phyloP scores from a whole-genome alignment of 2,329 filamentous ascomycete species.

The Penicillium polonicum region DNA sequence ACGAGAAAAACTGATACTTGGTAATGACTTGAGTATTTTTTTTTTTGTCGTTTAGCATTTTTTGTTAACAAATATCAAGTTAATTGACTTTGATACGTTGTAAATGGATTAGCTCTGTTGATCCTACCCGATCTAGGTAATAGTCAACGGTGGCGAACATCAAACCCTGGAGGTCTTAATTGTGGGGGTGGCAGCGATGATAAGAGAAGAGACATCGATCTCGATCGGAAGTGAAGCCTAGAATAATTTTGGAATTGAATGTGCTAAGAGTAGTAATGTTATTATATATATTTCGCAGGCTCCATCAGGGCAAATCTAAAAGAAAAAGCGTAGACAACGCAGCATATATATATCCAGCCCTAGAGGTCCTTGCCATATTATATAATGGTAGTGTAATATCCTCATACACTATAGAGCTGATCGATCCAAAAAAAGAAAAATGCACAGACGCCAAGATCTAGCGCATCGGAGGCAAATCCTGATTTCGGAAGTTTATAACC shows the following conservation, averaged over 20 bases:
- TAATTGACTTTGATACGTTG: neutral
- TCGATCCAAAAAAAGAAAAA: neutral
- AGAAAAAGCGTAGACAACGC: too few species aligned
- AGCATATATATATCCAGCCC: neutral
- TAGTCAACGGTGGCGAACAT: neutral
- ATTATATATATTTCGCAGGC: neutral
- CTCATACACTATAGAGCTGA: neutral
- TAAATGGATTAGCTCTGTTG: neutral
- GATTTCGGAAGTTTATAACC: slow-evolving; percentile 8
- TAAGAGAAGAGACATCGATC: neutral
- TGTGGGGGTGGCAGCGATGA: neutral
- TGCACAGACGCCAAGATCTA: neutral
- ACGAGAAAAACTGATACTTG: too few species aligned
- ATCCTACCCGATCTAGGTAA: neutral
- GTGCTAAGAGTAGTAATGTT: neutral
- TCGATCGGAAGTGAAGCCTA: neutral
- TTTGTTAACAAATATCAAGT: neutral
- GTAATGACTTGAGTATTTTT: neutral
- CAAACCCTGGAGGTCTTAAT: neutral
- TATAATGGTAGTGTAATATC: neutral
- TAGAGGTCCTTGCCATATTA: neutral
- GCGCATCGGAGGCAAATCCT: neutral
- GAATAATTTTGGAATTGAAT: neutral
- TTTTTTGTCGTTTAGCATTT: too few species aligned
- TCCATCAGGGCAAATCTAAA: too few species aligned